A percentile compares a stretch with the other conserved stretches of the same genome.
Conservation (phyloP, 768 basidiomycete genomes). For the Suillus alpinus region DNA sequence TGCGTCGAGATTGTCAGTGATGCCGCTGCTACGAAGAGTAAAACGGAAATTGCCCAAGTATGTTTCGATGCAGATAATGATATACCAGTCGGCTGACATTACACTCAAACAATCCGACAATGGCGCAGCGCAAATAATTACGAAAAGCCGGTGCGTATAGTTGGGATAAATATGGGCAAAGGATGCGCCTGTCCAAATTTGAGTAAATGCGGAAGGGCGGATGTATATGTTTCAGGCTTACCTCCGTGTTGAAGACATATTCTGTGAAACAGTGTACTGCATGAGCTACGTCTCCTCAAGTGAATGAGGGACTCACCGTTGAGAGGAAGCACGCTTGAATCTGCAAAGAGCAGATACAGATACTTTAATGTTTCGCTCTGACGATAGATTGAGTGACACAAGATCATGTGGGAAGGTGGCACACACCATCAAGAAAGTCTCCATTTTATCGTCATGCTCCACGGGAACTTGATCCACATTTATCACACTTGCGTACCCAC, state of each 20-base stretch:
- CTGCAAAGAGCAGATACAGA: slow-evolving; percentile 83
- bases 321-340: slow-evolving; percentile 67
- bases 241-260: slow-evolving; percentile 93
- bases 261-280: slow-evolving; percentile 36
- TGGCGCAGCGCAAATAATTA: slow-evolving; percentile 19
- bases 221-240: slow-evolving; percentile 24
- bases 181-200: slow-evolving; percentile 52
- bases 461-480: slow-evolving; percentile 81
- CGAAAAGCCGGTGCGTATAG: slow-evolving; percentile 46
- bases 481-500: slow-evolving; percentile 80
- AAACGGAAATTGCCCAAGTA: not conserved
- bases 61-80: not conserved
- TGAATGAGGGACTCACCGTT: slow-evolving; percentile 50
- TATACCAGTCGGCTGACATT: not conserved
- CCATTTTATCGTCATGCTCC: slow-evolving; percentile 84
- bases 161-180: slow-evolving; percentile 64
- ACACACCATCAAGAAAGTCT: slow-evolving; percentile 87
- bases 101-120: not conserved
- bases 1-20: not conserved
- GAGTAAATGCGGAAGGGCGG: slow-evolving; percentile 1
- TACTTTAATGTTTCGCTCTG: slow-evolving; percentile 92
- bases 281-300: slow-evolving; percentile 8
- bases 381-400: not conserved
- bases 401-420: not conserved
- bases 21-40: not conserved